Conservation (phyloP, 2,329 filamentous ascomycete genomes). For the Zarea fungicola region DNA sequence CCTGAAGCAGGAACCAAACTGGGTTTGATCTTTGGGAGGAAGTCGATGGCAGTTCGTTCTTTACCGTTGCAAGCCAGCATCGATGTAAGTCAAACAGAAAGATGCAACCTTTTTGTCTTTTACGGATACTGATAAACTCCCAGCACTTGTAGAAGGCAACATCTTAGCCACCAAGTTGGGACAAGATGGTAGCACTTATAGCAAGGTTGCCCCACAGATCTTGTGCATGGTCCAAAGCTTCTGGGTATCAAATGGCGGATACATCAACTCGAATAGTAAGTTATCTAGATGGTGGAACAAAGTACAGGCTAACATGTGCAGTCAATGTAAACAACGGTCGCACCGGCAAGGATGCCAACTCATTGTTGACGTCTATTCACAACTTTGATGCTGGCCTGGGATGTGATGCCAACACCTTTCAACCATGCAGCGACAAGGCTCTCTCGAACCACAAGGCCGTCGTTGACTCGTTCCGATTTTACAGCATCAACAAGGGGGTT, state of each 20-base stretch:
- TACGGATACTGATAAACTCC: constrained; percentile 64
- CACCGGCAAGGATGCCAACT: constrained; percentile 67
- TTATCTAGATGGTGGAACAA: neutral
- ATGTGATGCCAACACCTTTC: constrained; percentile 68
- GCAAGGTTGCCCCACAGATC: constrained; percentile 61
- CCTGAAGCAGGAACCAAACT: constrained; percentile 41
- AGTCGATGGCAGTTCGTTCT: constrained; percentile 70
- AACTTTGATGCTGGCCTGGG: constrained; percentile 62
- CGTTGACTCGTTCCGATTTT: constrained; percentile 71
- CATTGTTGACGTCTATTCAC: constrained; percentile 60
- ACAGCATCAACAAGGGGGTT: constrained; percentile 63
- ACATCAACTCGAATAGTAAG: constrained; percentile 62
- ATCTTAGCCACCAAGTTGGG: constrained; percentile 60
- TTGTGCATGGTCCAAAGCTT: constrained; percentile 71
- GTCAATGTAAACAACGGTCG: constrained; percentile 56
- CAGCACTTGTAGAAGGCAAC: constrained; percentile 63
- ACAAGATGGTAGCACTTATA: constrained; percentile 54
- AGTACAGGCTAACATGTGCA: constrained; percentile 15
- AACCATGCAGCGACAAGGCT: constrained; percentile 66
- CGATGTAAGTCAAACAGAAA: constrained; percentile 57
- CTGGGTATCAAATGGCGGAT: constrained; percentile 58
- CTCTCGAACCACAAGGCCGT: constrained; percentile 73
- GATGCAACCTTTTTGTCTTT: constrained; percentile 74
- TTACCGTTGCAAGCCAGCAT: constrained; percentile 66
- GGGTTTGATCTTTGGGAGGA: constrained; percentile 83